Evolutionary conservation across 2,329 filamentous ascomycete species (phyloP).

Genomic region (Ophiostoma perfectum): DNA sequence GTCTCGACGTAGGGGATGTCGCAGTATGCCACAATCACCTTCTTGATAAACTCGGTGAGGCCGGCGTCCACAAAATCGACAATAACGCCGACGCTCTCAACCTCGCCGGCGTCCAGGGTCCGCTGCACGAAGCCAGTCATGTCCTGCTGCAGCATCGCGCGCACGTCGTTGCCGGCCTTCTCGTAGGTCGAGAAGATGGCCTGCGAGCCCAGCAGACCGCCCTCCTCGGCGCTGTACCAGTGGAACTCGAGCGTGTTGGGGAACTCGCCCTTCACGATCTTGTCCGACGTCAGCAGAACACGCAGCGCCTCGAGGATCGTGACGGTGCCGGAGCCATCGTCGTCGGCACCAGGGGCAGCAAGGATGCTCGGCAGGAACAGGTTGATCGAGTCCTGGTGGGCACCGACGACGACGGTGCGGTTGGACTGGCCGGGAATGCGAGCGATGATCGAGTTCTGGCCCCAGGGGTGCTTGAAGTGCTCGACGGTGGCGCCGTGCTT

Average conservation of each 20-base stretch:
- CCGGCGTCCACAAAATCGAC: conserved; percentile 81
- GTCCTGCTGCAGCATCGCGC: conserved; percentile 97
- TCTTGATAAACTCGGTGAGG: conserved; percentile 86
- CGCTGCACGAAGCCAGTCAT: conserved; percentile 89
- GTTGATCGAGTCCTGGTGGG: conserved; percentile 94
- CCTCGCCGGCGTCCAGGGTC: conserved; percentile 73
- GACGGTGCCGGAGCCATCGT: conserved; percentile 87
- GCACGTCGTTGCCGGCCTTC: conserved; percentile 66
- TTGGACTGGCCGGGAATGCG: conserved; percentile 81
- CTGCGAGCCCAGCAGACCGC: conserved; percentile 79
- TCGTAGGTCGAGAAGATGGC: conserved; percentile 82
- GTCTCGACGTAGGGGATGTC: conserved; percentile 56
- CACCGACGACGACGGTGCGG: conserved; percentile 81
- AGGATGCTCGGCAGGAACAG: conserved; percentile 79
- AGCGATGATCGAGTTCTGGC: conserved; percentile 85
- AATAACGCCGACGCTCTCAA: conserved; percentile 86
- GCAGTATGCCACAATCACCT: conserved; percentile 81
- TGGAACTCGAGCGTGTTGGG: conserved; percentile 92
- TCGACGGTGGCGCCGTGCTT: conserved; percentile 61
- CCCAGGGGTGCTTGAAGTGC: conserved; percentile 78
- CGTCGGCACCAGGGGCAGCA: conserved; percentile 86
- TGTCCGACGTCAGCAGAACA: conserved; percentile 67
- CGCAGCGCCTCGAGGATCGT: conserved; percentile 91
- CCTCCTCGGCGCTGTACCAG: conserved; percentile 91
- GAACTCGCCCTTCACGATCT: conserved; percentile 64